phyloP scores from a whole-genome alignment of 306 rosid genomes.

The Fagus sylvatica region DNA sequence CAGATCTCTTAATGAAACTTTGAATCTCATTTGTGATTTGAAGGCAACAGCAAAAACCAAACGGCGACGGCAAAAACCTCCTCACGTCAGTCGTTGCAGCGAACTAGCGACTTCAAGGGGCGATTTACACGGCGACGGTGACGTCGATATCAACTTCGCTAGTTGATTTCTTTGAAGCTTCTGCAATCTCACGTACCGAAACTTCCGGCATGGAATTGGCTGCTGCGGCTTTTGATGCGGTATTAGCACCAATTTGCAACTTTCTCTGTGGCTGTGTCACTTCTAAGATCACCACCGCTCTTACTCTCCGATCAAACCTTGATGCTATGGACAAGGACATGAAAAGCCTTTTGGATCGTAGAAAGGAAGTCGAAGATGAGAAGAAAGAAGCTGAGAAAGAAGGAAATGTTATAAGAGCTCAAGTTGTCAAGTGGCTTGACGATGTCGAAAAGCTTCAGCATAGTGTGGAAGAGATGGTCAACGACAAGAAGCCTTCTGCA shows the following conservation, averaged over 20 bases:
- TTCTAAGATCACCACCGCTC: background rate
- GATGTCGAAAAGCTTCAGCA: background rate
- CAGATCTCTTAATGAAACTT: too few species aligned
- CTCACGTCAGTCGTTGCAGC: too few species aligned
- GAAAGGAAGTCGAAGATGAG: background rate
- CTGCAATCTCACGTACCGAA: background rate
- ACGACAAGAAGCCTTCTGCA: background rate
- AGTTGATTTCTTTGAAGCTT: background rate
- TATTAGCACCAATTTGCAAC: background rate
- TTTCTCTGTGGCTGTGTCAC: background rate
- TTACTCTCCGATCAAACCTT: background rate
- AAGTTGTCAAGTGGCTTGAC: slow-evolving; percentile 5
- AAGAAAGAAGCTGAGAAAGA: background rate
- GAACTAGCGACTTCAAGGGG: too few species aligned
- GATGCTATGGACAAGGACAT: background rate
- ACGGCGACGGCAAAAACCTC: too few species aligned
- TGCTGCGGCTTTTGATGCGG: background rate
- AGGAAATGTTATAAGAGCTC: background rate
- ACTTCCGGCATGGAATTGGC: slow-evolving; percentile 5
- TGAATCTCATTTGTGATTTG: too few species aligned
- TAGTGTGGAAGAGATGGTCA: background rate
- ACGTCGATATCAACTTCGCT: too few species aligned
- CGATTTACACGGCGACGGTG: too few species aligned
- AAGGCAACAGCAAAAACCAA: too few species aligned
- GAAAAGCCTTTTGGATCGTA: background rate